Evolutionary conservation across 2,329 filamentous ascomycete species (phyloP), one percentile per base, ranked within the genome.

Genomic region (Alternaria sp.): DNA sequence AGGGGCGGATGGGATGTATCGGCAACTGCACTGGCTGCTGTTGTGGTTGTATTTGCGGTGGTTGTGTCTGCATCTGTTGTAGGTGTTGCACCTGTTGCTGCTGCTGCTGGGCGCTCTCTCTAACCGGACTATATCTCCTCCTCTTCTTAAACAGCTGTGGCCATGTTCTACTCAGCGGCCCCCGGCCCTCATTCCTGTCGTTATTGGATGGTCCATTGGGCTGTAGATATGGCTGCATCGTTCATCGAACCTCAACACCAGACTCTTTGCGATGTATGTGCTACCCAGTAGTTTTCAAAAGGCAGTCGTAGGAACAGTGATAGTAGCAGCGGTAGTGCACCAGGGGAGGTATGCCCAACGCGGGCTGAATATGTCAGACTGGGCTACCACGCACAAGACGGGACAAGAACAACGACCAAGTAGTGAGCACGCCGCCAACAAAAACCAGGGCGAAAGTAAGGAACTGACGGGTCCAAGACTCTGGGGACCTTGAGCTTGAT

Each of bases 61-160:
- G 18, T 28, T 58, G 64, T 49, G 52, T n/a, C 38, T 58, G 54
- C 11, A 49, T 20, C 4, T 52, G 49, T 16, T 52, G 49, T 40
- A 6, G 11, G 6, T 50, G 62, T 25, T 43, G 48, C 25, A 40
- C n/a, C 5, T 45, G 48, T 28, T 46, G 18, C 14, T 63, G 61
- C 18, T 69, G 68, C 49, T 68, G 62, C 12, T 69, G 69, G 8
- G 63, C 70, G 53, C 69, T 72, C 52, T 74, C 72, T 49, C 71
- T 58, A 18, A 71, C 67, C 7, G 72, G 72, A 60, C 72, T 74
- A 59, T 73, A 71, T 69, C 72, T 66, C 50, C 72, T 68, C 41
- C 72, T 70, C 66, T 74, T 74, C 36, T 74, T 74, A 63, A 74
- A 74, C 11, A 74, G 27, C 22, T 74, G 71, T 16, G 71, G 71